Evolutionary conservation across 148 eudicot species (phyloP).

Genomic region (Gaultheria prostrata): DNA sequence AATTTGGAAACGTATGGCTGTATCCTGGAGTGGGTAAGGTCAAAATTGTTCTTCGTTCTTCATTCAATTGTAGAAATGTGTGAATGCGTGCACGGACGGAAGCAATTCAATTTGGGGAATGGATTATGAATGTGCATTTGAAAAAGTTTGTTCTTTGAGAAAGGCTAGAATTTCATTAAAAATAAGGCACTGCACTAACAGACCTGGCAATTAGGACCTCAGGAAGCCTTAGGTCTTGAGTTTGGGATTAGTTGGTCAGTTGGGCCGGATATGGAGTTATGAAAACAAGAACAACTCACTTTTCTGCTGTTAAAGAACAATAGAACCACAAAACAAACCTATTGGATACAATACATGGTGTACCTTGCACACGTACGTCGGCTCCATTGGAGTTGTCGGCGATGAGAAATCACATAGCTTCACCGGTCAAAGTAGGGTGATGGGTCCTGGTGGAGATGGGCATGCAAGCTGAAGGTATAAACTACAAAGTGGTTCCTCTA

Average conservation of each 20-base stretch:
- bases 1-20: conserved; percentile 91
- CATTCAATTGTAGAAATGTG: neutral
- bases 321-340: neutral
- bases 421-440: neutral
- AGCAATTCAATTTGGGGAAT: neutral
- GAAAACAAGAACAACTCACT: neutral
- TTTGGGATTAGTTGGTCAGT: neutral
- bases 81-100: neutral
- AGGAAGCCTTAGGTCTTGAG: neutral
- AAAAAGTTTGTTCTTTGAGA: neutral
- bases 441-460: neutral
- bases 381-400: neutral
- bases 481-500: neutral
- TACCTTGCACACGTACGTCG: neutral
- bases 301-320: neutral
- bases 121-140: neutral
- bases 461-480: neutral
- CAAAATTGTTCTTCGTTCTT: neutral
- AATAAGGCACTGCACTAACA: neutral
- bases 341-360: neutral
- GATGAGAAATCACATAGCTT: neutral
- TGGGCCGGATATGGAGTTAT: neutral
- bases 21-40: conserved; percentile 85
- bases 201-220: neutral
- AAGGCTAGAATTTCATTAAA: neutral